Conservation (phyloP, 176 grass and related monocot genomes). For the Cenchrus americanus region DNA sequence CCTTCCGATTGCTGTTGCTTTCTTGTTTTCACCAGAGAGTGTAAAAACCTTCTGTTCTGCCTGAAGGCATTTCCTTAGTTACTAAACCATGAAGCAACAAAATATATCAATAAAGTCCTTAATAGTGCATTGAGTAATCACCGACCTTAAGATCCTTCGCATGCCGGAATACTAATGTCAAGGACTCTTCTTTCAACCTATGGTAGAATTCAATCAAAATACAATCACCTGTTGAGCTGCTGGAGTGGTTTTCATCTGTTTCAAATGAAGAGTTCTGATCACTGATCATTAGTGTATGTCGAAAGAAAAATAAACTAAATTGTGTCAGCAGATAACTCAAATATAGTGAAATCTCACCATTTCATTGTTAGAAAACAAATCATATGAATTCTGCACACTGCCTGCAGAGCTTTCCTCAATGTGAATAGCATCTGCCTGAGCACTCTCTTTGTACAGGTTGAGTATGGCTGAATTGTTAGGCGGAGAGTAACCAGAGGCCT, state of each 20-base stretch:
- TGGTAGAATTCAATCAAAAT: conserved; percentile 52
- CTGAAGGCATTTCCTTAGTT: conserved; percentile 26
- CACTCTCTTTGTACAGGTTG: conserved; percentile 36
- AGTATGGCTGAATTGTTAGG: conserved; percentile 43
- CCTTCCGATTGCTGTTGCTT: conserved; percentile 24
- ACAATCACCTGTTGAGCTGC: conserved; percentile 34
- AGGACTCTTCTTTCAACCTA: conserved; percentile 44
- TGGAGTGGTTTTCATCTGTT: conserved; percentile 55
- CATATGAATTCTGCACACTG: conserved; percentile 39
- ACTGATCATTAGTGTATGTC: conserved; percentile 50
- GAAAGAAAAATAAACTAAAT: conserved; percentile 4
- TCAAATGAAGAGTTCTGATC: conserved; percentile 61
- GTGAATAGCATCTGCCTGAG: not conserved
- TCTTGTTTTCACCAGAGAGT: conserved; percentile 12
- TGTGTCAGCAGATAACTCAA: not conserved
- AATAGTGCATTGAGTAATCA: conserved; percentile 19
- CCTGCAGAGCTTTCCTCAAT: conserved; percentile 8
- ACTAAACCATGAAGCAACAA: conserved; percentile 33
- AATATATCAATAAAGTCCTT: not conserved
- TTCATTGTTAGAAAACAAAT: conserved; percentile 51
- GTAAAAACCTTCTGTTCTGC: conserved; percentile 5
- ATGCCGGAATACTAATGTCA: conserved; percentile 29
- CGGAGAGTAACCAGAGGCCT: conserved; percentile 13
- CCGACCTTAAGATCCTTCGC: conserved; percentile 45
- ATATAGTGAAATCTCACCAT: conserved; percentile 43